phyloP scores from a whole-genome alignment of 1,139 yeast genomes.

The Hyphopichia fennica region DNA sequence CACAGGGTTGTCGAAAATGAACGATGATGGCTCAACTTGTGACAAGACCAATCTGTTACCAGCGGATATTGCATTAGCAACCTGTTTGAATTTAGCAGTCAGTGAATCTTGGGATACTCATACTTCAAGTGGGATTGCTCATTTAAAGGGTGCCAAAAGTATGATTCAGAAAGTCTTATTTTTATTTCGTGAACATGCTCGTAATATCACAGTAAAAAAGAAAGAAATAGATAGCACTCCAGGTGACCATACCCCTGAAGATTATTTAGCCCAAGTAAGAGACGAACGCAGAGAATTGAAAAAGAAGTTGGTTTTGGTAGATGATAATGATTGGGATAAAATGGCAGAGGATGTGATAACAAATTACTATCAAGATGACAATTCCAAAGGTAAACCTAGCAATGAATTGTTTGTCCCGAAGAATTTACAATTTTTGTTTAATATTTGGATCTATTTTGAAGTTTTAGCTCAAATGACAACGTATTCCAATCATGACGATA shows the following conservation, averaged over 20 bases:
- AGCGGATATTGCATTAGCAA: constrained; percentile 65
- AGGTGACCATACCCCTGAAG: constrained; percentile 10
- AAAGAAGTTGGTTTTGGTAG: constrained; percentile 31
- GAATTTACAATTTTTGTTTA: constrained; percentile 55
- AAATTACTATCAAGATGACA: background rate
- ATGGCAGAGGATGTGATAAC: constrained; percentile 20
- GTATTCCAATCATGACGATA: constrained; percentile 45
- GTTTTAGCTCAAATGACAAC: constrained; percentile 66
- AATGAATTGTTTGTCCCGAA: constrained; percentile 23
- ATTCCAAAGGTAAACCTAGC: constrained; percentile 3
- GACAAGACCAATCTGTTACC: constrained; percentile 39
- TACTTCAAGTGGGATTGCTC: constrained; percentile 65
- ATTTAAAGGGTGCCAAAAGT: constrained; percentile 63
- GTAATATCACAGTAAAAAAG: constrained; percentile 13
- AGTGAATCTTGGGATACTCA: constrained; percentile 72
- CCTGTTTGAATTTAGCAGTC: constrained; percentile 61
- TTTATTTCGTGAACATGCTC: constrained; percentile 28
- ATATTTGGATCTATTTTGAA: constrained; percentile 66
- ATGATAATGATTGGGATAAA: constrained; percentile 35
- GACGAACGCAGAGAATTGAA: constrained; percentile 17
- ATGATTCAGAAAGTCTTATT: constrained; percentile 52
- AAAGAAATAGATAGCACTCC: constrained; percentile 11
- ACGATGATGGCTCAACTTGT: constrained; percentile 9
- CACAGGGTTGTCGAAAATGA: constrained; percentile 46
- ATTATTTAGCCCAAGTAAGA: constrained; percentile 12